These are phyloP conservation scores for Candida argentea DNA, from an alignment of 805 yeast species.

Conservation along the genomic window DNA sequence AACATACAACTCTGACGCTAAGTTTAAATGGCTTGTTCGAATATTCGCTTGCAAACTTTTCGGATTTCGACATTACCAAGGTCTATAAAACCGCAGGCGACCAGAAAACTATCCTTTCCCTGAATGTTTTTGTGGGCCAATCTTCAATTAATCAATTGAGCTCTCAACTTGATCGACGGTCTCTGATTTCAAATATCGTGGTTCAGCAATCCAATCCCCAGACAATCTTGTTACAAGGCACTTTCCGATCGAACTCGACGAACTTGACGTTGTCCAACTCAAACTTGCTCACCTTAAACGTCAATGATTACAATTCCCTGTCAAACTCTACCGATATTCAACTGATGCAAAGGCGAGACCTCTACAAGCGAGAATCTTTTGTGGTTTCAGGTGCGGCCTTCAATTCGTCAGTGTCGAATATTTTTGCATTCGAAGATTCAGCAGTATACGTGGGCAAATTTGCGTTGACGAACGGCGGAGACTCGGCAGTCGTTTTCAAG, in stretches of 20 bases:
- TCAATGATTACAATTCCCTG: constrained; percentile 21
- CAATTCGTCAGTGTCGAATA: constrained; percentile 17
- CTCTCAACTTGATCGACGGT: constrained; percentile 17
- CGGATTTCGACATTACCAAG: constrained; percentile 18
- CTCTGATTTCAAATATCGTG: constrained; percentile 23
- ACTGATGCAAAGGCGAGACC: constrained; percentile 3
- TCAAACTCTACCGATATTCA: constrained; percentile 18
- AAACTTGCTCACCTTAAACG: constrained; percentile 17
- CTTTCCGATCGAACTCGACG: constrained; percentile 27
- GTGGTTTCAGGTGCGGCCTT: constrained; percentile 20
- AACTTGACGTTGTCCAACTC: constrained; percentile 15
- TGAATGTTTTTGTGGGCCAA: constrained; percentile 30
- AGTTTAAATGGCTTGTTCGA: constrained; percentile 74
- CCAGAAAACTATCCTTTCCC: constrained; percentile 14
- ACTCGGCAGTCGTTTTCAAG: constrained; percentile 13
- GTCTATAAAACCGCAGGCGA: constrained; percentile 13
- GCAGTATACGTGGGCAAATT: constrained; percentile 23
- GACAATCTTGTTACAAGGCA: constrained; percentile 37
- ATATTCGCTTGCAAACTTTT: constrained; percentile 62
- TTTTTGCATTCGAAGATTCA: constrained; percentile 12
- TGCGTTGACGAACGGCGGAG: constrained; percentile 17
- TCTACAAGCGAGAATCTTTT: constrained; percentile 9
- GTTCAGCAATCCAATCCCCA: constrained; percentile 15
- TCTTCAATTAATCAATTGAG: constrained; percentile 29
- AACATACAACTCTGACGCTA: constrained; percentile 20